These are phyloP conservation scores for Conticribra guillardii DNA, from an alignment of 108 stramenopile species.

Conservation along the genomic window DNA sequence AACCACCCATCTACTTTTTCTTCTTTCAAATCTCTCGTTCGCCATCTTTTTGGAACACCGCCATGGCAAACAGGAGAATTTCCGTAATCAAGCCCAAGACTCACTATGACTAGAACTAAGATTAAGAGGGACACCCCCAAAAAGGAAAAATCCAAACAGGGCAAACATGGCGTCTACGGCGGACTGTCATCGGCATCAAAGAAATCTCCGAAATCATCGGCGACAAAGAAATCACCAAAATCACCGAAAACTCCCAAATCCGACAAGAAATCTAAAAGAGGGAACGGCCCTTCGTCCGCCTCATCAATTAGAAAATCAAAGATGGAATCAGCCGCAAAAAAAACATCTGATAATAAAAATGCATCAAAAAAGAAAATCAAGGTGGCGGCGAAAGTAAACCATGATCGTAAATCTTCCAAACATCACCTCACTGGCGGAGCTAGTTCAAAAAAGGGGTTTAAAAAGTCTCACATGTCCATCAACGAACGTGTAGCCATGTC, in stretches of 20 bases:
- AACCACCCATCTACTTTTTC: too few relatives aligned
- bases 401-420: slow-evolving; percentile 4
- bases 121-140: too few relatives aligned
- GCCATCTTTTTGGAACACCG: too few relatives aligned
- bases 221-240: background rate
- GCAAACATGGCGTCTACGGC: background rate
- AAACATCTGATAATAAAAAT: background rate
- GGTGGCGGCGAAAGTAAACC: background rate
- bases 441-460: slow-evolving; percentile 1
- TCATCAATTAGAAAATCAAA: slow-evolving; percentile 1
- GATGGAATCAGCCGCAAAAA: slow-evolving; percentile 14
- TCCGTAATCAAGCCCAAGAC: too few relatives aligned
- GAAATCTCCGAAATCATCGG: background rate
- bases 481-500: slow-evolving; percentile 13
- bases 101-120: background rate
- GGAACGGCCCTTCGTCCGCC: background rate
- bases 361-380: background rate
- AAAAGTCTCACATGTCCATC: slow-evolving; percentile 6
- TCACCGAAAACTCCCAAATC: too few relatives aligned
- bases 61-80: too few relatives aligned
- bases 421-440: background rate
- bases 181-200: background rate
- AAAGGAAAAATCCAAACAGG: background rate
- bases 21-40: too few relatives aligned
- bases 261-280: background rate